phyloP scores from a whole-genome alignment of 192 early-diverging fungal species.

The Helicostylum pulchrum region DNA sequence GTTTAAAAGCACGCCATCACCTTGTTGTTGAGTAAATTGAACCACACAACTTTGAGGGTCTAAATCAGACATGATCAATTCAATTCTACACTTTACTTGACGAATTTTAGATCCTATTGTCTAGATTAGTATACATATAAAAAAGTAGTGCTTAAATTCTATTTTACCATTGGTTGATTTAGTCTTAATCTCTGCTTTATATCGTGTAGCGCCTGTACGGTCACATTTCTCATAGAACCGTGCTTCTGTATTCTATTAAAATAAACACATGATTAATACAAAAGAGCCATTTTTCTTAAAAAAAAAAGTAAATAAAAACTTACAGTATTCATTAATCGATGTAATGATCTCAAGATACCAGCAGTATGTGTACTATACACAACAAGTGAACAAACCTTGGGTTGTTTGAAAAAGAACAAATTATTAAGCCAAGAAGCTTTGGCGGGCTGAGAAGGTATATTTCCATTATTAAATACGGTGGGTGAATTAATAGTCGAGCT shows the following conservation, averaged over 20 bases:
- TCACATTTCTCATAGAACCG: constrained; percentile 29
- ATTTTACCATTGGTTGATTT: constrained; percentile 7
- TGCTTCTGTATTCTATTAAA: constrained; percentile 13
- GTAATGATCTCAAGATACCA: constrained; percentile 17
- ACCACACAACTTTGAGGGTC: constrained; percentile 8
- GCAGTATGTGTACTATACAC: constrained; percentile 12
- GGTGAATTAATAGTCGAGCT: constrained; percentile 26
- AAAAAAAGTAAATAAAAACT: background rate
- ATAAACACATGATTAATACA: background rate
- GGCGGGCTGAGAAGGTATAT: background rate
- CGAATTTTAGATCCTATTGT: constrained; percentile 2
- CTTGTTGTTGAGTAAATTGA: constrained; percentile 35
- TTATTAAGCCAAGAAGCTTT: constrained; percentile 26
- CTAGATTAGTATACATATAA: background rate
- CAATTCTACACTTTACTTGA: constrained; percentile 32
- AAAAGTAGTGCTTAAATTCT: background rate
- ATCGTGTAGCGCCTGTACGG: constrained; percentile 12
- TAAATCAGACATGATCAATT: constrained; percentile 13
- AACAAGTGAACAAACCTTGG: constrained; percentile 24
- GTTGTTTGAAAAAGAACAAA: constrained; percentile 33
- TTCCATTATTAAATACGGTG: background rate
- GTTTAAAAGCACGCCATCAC: constrained; percentile 14
- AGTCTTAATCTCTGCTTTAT: constrained; percentile 30
- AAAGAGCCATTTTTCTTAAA: too few relatives aligned
- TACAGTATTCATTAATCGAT: constrained; percentile 21